Base-by-base conservation (phyloP, 441 rosid genomes). In the Pelargonium cotyledonis region DNA sequence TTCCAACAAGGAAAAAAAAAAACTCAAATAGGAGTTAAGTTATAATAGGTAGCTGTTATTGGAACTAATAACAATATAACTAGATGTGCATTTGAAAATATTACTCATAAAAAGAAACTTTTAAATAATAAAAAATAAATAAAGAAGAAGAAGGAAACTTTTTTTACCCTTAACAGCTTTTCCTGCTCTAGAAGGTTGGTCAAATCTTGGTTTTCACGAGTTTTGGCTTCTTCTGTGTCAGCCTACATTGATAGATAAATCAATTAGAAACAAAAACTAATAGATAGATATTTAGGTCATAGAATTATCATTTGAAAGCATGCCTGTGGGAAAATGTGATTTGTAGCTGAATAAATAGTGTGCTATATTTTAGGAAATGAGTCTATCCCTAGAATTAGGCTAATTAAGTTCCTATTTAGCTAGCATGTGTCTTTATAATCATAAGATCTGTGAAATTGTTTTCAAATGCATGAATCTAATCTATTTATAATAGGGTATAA, bases 211-310 rank as follows among this genome's bases (percentile, higher is more conserved):
- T 26, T 26, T 26, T 26, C 31, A 26, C 78, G 85, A 67, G 77
- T 81, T 83, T 89, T 90, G 57, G 89, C 80, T 81, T 89, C 87
- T 81, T 88, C 99, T 75, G 83, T 8, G 79, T 92, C 99, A 81
- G 85, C 87, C 98, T 95, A 77, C 76, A 82, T 62, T 62, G 65
- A 70, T 15, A 23, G 49, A 72, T 57, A 43, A 60, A 70, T 78
- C 67, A 67, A 64, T 73, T 46, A 65, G 63, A 18, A 58, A 58
- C 63, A 58, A 58, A 26, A 9, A 58, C 19, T 58, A 58, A 18
- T 23, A 58, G 2, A 58, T 58, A 58, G 63, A 53, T 53, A 53
- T 15, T n/a, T 53, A n/a, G 16, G 19, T 58, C 31, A 18, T 8
- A 55, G 62, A 57, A 58, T 19, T 58, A 58, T 58, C 21, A 46